These are phyloP conservation scores for Xylariaceae sp. DNA, from an alignment of 2,329 filamentous ascomycete genomes.

Conservation along the genomic window DNA sequence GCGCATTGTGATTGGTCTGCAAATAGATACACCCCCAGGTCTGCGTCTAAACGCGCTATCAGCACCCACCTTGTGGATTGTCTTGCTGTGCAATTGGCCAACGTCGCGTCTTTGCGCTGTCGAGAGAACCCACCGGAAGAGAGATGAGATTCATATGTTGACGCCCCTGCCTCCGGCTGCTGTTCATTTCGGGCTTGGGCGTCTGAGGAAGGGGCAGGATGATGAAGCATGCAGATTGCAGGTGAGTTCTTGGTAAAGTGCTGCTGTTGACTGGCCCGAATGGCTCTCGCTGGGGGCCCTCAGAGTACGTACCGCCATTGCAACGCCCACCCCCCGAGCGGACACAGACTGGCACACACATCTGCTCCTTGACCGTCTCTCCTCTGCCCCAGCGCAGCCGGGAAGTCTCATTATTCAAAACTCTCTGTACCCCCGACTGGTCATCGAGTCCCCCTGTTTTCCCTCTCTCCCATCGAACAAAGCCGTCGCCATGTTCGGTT, in stretches of 20 bases:
- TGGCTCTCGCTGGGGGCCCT: conserved; percentile 15
- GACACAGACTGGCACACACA: conserved; percentile 11
- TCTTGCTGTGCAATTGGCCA: not conserved
- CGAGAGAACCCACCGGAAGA: not conserved
- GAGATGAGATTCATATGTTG: not conserved
- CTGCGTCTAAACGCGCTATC: not conserved
- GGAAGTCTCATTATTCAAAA: conserved; percentile 32
- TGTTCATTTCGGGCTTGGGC: conserved; percentile 13
- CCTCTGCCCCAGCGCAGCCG: conserved; percentile 18
- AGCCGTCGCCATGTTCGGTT: conserved; percentile 54
- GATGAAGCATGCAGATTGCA: conserved; percentile 12
- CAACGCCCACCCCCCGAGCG: conserved; percentile 8
- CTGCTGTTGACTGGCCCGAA: conserved; percentile 10
- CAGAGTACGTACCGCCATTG: conserved; percentile 6
- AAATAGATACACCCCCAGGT: not conserved
- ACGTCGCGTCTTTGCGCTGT: not conserved
- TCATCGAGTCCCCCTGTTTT: conserved; percentile 33
- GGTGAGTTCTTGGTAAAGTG: conserved; percentile 13
- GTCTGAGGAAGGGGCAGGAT: conserved; percentile 1
- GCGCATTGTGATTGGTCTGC: conserved; percentile 1
- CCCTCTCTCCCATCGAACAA: conserved; percentile 45
- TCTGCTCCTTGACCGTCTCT: conserved; percentile 20
- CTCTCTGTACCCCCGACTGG: conserved; percentile 33
- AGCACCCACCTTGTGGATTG: not conserved
- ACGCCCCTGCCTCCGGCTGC: conserved; percentile 1